Percentiles rank a stretch among this genome's conserved stretches.
Conservation (phyloP, 192 early-diverging fungal species). For the Coemansia sp. region DNA sequence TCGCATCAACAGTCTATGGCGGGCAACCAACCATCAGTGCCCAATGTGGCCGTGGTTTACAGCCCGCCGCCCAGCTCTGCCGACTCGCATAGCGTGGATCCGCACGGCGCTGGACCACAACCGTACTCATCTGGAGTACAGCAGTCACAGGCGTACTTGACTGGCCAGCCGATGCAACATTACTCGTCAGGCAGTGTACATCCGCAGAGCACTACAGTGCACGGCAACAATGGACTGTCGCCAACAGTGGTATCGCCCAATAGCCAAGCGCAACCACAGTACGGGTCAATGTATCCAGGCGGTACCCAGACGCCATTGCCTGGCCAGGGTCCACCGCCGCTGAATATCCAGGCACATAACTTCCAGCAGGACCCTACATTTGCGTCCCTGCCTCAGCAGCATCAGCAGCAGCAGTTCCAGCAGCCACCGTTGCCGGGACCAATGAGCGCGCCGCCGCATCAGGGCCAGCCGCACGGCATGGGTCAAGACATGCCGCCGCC, state of each 20-base stretch:
- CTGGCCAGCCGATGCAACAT: conserved; percentile 12
- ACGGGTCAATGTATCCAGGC: conserved; percentile 13
- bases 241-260: not conserved
- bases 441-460: conserved; percentile 15
- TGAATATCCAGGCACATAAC: conserved; percentile 9
- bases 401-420: conserved; percentile 5
- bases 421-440: not conserved
- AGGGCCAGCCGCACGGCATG: conserved; percentile 11
- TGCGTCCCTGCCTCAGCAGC: conserved; percentile 26
- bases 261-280: not conserved
- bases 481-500: conserved; percentile 6
- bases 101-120: conserved; percentile 24
- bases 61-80: conserved; percentile 3
- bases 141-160: not conserved
- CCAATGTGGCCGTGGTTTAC: conserved; percentile 19
- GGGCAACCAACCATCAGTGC: not conserved
- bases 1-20: conserved; percentile 14
- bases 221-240: not conserved
- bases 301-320: conserved; percentile 33
- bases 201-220: not conserved
- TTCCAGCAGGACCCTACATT: conserved; percentile 12
- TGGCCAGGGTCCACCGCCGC: conserved; percentile 17
- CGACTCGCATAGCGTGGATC: conserved; percentile 13
- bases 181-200: conserved; percentile 17
- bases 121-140: conserved; percentile 13